phyloP scores from a whole-genome alignment of 345 rosid species.

The Camelina hispida region DNA sequence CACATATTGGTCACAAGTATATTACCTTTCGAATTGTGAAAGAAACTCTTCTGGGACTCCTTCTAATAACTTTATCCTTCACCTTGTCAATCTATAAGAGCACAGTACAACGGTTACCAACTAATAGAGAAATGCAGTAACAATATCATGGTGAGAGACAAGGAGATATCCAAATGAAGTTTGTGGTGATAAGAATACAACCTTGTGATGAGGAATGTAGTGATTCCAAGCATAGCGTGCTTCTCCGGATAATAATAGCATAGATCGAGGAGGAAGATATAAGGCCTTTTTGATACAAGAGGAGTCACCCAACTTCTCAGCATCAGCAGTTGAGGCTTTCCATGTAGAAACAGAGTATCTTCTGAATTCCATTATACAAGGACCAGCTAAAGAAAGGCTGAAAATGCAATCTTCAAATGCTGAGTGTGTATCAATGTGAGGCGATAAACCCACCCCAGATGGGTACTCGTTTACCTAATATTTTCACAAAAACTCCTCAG shows the following conservation, averaged over 20 bases:
- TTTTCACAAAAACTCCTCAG: conserved; percentile 24
- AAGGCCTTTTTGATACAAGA: conserved; percentile 64
- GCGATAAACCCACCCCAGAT: conserved; percentile 94
- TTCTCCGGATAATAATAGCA: conserved; percentile 86
- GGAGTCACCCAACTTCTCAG: conserved; percentile 44
- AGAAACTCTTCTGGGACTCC: conserved; percentile 83
- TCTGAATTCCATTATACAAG: conserved; percentile 97
- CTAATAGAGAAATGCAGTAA: background rate
- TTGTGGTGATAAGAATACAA: conserved; percentile 22
- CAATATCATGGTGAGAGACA: background rate
- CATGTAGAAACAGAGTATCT: conserved; percentile 62
- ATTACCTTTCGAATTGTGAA: conserved; percentile 89
- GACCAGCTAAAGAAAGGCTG: conserved; percentile 96
- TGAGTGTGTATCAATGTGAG: conserved; percentile 97
- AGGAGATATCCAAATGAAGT: background rate
- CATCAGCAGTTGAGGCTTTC: conserved; percentile 46
- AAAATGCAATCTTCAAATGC: conserved; percentile 90
- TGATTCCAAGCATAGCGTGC: conserved; percentile 99
- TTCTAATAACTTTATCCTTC: conserved; percentile 63
- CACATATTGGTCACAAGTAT: background rate
- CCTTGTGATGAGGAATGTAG: conserved; percentile 99
- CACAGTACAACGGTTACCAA: conserved; percentile 14
- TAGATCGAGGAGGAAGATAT: conserved; percentile 90
- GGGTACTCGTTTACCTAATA: conserved; percentile 93
- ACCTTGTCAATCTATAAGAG: conserved; percentile 76